Evolutionary conservation across 75 land plant species (phyloP).

Genomic region (Sequoia sempervirens): DNA sequence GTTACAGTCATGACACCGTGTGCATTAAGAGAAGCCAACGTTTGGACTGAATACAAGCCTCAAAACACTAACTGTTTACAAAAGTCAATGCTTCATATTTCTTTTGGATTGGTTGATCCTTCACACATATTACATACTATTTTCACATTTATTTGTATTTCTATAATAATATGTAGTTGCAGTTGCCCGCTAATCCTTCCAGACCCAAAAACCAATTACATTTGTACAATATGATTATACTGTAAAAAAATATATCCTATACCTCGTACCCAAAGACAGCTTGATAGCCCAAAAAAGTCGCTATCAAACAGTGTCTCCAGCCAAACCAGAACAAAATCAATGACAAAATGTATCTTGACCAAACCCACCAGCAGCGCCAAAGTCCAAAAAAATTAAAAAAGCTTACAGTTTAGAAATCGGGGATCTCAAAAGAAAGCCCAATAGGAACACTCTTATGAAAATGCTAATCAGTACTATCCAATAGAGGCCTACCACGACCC

Average conservation of each 20-base stretch:
- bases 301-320: conserved; percentile 4
- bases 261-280: not conserved
- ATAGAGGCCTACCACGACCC: conserved; percentile 69
- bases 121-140: not conserved
- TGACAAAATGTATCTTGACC: not conserved
- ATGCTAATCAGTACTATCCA: not conserved
- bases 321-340: not conserved
- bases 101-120: not conserved
- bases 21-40: not conserved
- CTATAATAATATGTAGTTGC: not conserved
- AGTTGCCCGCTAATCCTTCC: not conserved
- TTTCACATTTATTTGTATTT: conserved; percentile 8
- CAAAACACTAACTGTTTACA: not conserved
- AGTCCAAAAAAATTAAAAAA: not conserved
- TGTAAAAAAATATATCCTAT: not conserved
- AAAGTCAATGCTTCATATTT: not conserved
- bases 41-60: not conserved
- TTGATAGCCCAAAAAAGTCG: conserved; percentile 1
- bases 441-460: not conserved
- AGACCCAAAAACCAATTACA: conserved; percentile 6
- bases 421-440: not conserved
- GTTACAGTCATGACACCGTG: not conserved
- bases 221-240: conserved; percentile 3
- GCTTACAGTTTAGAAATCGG: conserved; percentile 7
- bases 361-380: not conserved